These are phyloP conservation scores for Umbelopsis isabellina DNA, from an alignment of 192 early-diverging fungal species.

Conservation along the genomic window DNA sequence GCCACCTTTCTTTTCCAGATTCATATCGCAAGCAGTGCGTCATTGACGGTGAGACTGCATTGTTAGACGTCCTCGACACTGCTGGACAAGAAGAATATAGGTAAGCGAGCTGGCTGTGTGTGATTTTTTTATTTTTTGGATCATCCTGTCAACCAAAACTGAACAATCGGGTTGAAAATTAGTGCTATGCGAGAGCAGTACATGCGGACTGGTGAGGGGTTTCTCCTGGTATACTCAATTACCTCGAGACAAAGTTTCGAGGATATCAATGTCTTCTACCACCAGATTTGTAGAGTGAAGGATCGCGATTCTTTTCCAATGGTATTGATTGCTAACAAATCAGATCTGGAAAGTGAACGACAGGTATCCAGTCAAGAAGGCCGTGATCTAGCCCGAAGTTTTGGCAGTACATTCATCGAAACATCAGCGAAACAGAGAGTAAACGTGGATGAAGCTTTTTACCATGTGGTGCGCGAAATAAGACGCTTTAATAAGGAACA, in stretches of 20 bases:
- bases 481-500: conserved; percentile 79
- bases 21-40: conserved; percentile 96
- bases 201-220: conserved; percentile 85
- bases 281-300: conserved; percentile 82
- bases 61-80: conserved; percentile 94
- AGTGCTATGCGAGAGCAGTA: conserved; percentile 73
- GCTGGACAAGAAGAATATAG: conserved; percentile 95
- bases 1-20: conserved; percentile 51
- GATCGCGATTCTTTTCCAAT: conserved; percentile 78
- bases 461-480: conserved; percentile 78
- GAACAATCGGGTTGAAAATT: neutral
- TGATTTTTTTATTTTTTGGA: too few relatives aligned
- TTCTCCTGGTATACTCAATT: conserved; percentile 84
- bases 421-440: conserved; percentile 51
- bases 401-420: conserved; percentile 67
- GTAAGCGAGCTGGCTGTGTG: neutral
- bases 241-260: conserved; percentile 74
- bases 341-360: conserved; percentile 74
- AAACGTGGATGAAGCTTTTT: conserved; percentile 39
- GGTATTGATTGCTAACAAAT: conserved; percentile 88
- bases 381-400: conserved; percentile 52
- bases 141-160: too few relatives aligned
- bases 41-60: conserved; percentile 88
- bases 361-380: conserved; percentile 60
- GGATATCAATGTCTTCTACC: conserved; percentile 72